phyloP scores from a whole-genome alignment of 2,329 filamentous ascomycete genomes.

The Fusarium sp. region DNA sequence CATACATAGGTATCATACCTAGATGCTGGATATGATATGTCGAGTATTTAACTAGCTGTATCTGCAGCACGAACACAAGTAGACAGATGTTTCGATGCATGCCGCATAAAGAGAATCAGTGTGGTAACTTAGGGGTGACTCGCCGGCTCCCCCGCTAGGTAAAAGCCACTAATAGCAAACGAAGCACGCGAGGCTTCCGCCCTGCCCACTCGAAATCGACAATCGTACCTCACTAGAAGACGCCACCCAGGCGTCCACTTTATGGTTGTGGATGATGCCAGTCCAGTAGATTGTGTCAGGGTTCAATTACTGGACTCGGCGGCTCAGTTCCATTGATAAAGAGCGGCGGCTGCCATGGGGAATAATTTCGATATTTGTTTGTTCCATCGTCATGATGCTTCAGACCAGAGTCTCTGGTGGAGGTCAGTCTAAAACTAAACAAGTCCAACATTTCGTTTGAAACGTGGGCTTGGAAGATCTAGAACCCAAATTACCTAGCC shows the following conservation, averaged over 20 bases:
- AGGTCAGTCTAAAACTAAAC: conserved; percentile 1
- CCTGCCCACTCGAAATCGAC: conserved; percentile 26
- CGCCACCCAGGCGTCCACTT: conserved; percentile 33
- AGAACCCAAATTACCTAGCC: conserved; percentile 4
- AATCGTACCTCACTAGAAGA: conserved; percentile 24
- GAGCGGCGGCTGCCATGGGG: conserved; percentile 27
- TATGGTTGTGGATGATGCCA: conserved; percentile 14
- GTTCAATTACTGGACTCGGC: conserved; percentile 8
- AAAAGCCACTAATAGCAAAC: conserved; percentile 30
- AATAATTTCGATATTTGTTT: conserved; percentile 16
- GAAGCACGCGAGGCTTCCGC: conserved; percentile 21
- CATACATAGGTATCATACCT: not conserved
- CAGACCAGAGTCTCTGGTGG: not conserved
- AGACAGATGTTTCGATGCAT: not conserved
- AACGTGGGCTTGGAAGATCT: conserved; percentile 13
- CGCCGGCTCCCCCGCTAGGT: conserved; percentile 14
- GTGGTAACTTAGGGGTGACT: conserved; percentile 24
- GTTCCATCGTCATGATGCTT: conserved; percentile 3
- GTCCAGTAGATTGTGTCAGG: conserved; percentile 11
- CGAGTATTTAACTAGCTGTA: not conserved
- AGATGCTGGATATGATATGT: not conserved
- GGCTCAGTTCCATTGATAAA: conserved; percentile 20
- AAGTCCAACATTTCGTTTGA: conserved; percentile 13
- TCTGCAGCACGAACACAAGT: not conserved
- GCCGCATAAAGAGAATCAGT: conserved; percentile 4